Evolutionary conservation across 495 filamentous ascomycete species (phyloP).

Genomic region (Platismatia glauca): DNA sequence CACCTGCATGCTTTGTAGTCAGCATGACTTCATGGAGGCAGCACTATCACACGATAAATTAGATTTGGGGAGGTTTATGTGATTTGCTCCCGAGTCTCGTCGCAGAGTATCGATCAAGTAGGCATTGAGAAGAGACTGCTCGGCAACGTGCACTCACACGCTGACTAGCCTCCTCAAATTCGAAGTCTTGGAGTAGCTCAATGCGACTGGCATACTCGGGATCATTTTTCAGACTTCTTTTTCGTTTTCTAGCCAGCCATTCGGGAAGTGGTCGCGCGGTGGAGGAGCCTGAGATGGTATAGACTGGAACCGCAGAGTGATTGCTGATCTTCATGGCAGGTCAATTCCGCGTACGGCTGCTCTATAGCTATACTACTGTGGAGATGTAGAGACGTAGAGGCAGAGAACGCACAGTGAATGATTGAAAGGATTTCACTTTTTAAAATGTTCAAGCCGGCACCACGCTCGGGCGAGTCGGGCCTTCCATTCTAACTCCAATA

Average conservation of each 20-base stretch:
- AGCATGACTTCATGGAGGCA: too few species aligned
- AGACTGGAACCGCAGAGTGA: constrained; percentile 82
- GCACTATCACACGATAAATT: too few species aligned
- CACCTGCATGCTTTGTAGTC: too few species aligned
- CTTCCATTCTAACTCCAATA: too few species aligned
- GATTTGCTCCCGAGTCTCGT: too few species aligned
- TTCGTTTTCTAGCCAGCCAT: constrained; percentile 85
- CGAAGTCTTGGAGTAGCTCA: constrained; percentile 94
- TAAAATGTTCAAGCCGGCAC: not conserved
- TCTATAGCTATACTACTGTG: not conserved
- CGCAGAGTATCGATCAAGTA: too few species aligned
- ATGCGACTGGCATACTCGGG: constrained; percentile 87
- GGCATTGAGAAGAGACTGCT: too few species aligned
- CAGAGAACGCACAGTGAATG: too few species aligned
- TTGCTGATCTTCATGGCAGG: constrained; percentile 74
- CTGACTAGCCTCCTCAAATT: constrained; percentile 95
- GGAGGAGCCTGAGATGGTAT: constrained; percentile 88
- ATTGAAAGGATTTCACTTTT: not conserved
- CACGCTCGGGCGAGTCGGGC: too few species aligned
- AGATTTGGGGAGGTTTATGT: too few species aligned
- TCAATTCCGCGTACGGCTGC: not conserved
- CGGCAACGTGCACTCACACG: too few species aligned
- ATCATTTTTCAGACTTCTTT: constrained; percentile 88
- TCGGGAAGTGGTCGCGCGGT: constrained; percentile 88
- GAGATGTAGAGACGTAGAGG: not conserved